Conservation (phyloP, 208 protist species). For the Trypanosoma vivax region DNA sequence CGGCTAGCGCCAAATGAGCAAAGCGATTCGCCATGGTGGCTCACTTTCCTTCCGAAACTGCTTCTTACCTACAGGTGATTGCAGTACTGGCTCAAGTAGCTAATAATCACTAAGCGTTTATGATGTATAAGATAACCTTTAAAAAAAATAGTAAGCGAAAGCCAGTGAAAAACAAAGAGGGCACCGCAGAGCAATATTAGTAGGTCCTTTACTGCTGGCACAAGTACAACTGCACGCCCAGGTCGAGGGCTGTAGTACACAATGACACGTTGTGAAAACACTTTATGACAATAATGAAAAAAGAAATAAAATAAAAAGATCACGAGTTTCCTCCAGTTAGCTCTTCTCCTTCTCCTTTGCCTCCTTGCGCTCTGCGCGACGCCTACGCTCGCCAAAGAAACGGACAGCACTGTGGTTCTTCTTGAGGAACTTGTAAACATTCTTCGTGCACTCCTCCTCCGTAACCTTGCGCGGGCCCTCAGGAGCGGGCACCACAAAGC, state of each 20-base stretch:
- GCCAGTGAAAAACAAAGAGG: conserved; percentile 9
- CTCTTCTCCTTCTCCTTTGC: conserved; percentile 69
- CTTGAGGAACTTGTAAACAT: conserved; percentile 89
- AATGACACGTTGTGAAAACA: conserved; percentile 2
- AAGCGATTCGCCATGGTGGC: conserved; percentile 19
- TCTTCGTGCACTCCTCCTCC: conserved; percentile 77
- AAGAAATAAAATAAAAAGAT: conserved; percentile 14
- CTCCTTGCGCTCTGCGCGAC: conserved; percentile 71
- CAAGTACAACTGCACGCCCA: no score
- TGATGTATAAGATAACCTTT: no score
- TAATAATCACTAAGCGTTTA: no score
- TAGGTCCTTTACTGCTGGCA: no score
- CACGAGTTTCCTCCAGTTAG: conserved; percentile 15
- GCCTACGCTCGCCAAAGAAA: conserved; percentile 87
- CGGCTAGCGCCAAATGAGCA: conserved; percentile 36
- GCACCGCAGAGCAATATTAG: no score
- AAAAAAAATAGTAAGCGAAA: conserved; percentile 17
- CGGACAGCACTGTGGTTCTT: conserved; percentile 87
- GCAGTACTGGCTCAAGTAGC: no score
- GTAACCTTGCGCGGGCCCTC: conserved; percentile 75
- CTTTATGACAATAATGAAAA: conserved; percentile 16
- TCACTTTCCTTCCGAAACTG: conserved; percentile 1
- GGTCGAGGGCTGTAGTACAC: no score
- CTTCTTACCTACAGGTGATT: no score
- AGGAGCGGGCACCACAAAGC: conserved; percentile 35